Conservation (phyloP, 2,329 filamentous ascomycete genomes). For the Colletotrichum endophyticum region DNA sequence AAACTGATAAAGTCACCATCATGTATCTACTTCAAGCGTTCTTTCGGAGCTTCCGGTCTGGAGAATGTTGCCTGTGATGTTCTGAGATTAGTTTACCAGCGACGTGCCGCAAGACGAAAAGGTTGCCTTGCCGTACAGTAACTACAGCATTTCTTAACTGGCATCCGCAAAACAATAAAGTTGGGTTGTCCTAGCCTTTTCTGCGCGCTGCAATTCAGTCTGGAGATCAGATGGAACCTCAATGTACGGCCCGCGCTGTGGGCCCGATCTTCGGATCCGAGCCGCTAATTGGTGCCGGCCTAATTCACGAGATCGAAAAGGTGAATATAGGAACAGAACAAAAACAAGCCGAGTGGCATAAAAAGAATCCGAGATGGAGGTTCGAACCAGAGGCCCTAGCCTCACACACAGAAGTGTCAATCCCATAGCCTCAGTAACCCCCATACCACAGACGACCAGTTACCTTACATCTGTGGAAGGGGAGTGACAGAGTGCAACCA, state of each 20-base stretch:
- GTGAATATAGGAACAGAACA: not conserved
- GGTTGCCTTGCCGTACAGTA: too few species aligned
- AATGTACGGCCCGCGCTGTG: not conserved
- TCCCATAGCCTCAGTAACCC: not conserved
- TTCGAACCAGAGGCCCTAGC: accelerated
- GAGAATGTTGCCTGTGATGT: too few species aligned
- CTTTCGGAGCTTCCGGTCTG: too few species aligned
- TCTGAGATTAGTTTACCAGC: too few species aligned
- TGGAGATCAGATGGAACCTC: not conserved
- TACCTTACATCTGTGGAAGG: not conserved
- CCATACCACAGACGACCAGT: not conserved
- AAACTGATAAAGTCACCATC: too few species aligned
- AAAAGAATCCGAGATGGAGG: not conserved
- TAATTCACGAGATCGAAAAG: not conserved
- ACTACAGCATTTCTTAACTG: accelerated
- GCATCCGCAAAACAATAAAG: too few species aligned
- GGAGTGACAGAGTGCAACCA: not conserved
- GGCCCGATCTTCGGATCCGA: not conserved
- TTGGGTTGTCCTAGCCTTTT: too few species aligned
- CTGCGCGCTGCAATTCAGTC: too few species aligned
- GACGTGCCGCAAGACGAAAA: too few species aligned
- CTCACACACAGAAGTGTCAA: not conserved
- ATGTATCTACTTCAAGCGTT: too few species aligned
- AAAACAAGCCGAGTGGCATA: not conserved
- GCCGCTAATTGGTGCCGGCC: not conserved